A percentile compares a stretch with the other conserved stretches of the same genome.
phyloP scores from a whole-genome alignment of 495 filamentous ascomycete genomes.

The Xylaria flabelliformis region DNA sequence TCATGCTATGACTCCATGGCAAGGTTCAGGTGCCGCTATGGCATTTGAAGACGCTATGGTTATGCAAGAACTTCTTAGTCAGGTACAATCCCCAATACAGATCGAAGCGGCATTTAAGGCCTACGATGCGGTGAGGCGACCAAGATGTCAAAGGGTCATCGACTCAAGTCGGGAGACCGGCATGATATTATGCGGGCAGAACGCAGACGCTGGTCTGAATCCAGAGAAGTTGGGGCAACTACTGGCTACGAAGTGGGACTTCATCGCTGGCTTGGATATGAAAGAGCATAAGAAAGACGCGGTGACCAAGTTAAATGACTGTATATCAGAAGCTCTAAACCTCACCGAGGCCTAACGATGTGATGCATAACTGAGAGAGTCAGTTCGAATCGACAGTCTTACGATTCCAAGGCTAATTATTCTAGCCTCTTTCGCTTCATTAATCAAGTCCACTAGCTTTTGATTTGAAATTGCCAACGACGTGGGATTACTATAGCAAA shows the following conservation, averaged over 20 bases:
- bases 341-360: too few species aligned
- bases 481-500: too few species aligned
- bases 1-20: slow-evolving; percentile 44
- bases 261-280: slow-evolving; percentile 22
- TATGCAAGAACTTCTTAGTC: slow-evolving; percentile 35
- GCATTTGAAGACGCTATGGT: slow-evolving; percentile 48
- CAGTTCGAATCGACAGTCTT: too few species aligned
- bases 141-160: slow-evolving; percentile 24
- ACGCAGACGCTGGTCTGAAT: slow-evolving; percentile 15
- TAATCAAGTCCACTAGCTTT: too few species aligned
- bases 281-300: slow-evolving; percentile 14
- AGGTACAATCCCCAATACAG: slow-evolving; percentile 21
- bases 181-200: slow-evolving; percentile 23
- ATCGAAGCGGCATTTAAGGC: slow-evolving; percentile 22
- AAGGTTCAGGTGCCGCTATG: slow-evolving; percentile 42
- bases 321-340: too few species aligned
- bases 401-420: too few species aligned
- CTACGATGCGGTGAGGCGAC: slow-evolving; percentile 18
- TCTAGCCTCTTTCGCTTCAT: too few species aligned
- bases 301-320: too few species aligned
- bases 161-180: slow-evolving; percentile 28
- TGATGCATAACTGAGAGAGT: too few species aligned
- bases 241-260: slow-evolving; percentile 23
- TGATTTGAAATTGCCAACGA: too few species aligned
- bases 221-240: slow-evolving; percentile 20